A percentile compares a stretch with the other conserved stretches of the same genome.
These are phyloP conservation scores for Heterococcus sp. DNA, from an alignment of 108 stramenopile genomes.

Conservation along the genomic window DNA sequence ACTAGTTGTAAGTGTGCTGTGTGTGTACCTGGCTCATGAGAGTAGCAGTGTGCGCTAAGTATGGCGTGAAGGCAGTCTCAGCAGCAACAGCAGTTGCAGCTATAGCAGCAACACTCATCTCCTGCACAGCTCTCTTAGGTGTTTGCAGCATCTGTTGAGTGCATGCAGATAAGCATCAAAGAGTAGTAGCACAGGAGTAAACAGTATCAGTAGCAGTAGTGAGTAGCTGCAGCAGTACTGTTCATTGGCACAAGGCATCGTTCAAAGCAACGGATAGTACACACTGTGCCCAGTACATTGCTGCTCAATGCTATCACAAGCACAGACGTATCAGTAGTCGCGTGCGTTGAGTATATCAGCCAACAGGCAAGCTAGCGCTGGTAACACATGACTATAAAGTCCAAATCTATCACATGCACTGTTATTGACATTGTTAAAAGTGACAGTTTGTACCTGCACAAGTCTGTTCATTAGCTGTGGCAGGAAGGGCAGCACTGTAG, in stretches of 20 bases:
- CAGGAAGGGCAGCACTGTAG: conserved; percentile 81
- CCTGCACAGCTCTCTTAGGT: conserved; percentile 78
- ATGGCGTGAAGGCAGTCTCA: conserved; percentile 90
- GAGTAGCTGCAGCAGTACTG: too few relatives aligned
- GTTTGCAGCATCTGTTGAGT: conserved; percentile 70
- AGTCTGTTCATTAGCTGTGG: conserved; percentile 82
- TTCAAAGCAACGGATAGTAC: too few relatives aligned
- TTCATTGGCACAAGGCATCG: too few relatives aligned
- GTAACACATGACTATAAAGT: too few relatives aligned
- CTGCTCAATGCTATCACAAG: too few relatives aligned
- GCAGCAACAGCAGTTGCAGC: conserved; percentile 94
- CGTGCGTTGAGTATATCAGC: too few relatives aligned
- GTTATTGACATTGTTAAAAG: too few relatives aligned
- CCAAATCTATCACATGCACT: too few relatives aligned
- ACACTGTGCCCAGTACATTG: too few relatives aligned
- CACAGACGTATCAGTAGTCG: too few relatives aligned
- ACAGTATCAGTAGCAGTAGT: too few relatives aligned
- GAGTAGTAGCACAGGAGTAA: background rate
- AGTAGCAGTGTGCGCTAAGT: conserved; percentile 65
- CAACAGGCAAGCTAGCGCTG: too few relatives aligned
- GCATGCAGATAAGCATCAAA: background rate
- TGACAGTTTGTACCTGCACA: conserved; percentile 57
- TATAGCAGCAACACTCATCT: conserved; percentile 94
- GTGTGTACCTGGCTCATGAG: background rate
- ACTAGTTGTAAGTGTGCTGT: background rate